A percentile compares a stretch with the other conserved stretches of the same genome.
Conservation (phyloP, 1,284 basidiomycete species). For the Paramarasmius palmivorus region DNA sequence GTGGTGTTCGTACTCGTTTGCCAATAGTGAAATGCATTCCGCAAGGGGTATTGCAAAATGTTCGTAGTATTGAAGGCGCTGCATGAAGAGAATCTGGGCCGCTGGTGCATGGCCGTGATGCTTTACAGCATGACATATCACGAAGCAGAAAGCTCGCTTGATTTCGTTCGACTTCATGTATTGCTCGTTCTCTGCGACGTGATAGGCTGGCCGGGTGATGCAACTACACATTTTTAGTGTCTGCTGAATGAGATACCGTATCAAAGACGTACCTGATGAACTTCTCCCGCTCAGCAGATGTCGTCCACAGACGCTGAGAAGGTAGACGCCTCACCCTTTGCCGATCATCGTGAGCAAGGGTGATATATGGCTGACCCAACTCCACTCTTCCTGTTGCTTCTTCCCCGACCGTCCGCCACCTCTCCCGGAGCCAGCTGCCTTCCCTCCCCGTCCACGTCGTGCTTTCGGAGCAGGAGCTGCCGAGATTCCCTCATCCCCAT, state of each 20-base stretch:
- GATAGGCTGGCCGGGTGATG: conserved; percentile 84
- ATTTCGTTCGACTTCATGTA: conserved; percentile 85
- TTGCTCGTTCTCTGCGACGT: conserved; percentile 82
- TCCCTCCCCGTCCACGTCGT: conserved; percentile 61
- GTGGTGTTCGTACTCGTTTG: conserved; percentile 86
- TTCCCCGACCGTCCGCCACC: conserved; percentile 26
- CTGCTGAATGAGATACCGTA: neutral
- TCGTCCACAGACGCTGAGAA: conserved; percentile 85
- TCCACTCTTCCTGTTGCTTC: conserved; percentile 59
- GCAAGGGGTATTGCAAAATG: conserved; percentile 95
- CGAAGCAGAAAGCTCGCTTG: conserved; percentile 78
- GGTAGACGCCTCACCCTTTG: conserved; percentile 69
- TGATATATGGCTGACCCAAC: conserved; percentile 81
- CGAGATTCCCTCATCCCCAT: conserved; percentile 51
- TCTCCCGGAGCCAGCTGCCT: conserved; percentile 38
- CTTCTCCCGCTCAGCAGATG: conserved; percentile 78
- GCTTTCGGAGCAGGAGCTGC: conserved; percentile 49
- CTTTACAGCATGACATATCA: conserved; percentile 92
- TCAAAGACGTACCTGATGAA: conserved; percentile 70
- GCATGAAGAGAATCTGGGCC: conserved; percentile 90
- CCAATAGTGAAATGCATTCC: conserved; percentile 80
- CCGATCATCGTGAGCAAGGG: conserved; percentile 66
- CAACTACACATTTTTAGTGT: conserved; percentile 52
- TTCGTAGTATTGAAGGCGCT: conserved; percentile 92
- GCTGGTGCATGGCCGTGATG: conserved; percentile 84